These are phyloP conservation scores for Erodium chrysanthum DNA, from an alignment of 441 rosid species.

Conservation along the genomic window DNA sequence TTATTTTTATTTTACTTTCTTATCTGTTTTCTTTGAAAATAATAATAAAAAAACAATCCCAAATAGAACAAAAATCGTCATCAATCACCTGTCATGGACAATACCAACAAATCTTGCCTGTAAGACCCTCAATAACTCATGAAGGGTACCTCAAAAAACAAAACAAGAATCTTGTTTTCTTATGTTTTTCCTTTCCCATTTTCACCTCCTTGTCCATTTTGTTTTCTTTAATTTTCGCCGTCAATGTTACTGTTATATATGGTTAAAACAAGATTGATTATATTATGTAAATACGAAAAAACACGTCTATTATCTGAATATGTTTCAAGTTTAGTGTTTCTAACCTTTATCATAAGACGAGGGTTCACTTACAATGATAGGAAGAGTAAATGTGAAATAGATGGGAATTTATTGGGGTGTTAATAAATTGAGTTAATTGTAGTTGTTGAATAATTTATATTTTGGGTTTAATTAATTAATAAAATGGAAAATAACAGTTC, in stretches of 20 bases:
- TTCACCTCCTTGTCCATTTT: too few species aligned
- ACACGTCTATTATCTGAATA: too few species aligned
- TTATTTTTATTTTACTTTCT: neutral
- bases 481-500: constrained; percentile 25
- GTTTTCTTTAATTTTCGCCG: too few species aligned
- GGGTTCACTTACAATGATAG: too few species aligned
- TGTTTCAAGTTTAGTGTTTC: too few species aligned
- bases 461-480: constrained; percentile 8
- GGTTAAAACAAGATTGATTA: too few species aligned
- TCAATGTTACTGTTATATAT: too few species aligned
- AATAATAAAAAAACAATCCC: neutral
- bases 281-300: too few species aligned
- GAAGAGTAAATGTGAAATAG: neutral
- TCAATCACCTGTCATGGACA: neutral
- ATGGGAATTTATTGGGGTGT: neutral
- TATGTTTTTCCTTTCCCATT: too few species aligned
- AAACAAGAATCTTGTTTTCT: too few species aligned
- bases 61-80: neutral
- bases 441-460: neutral
- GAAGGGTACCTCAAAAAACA: neutral
- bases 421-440: neutral
- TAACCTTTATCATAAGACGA: too few species aligned
- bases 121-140: neutral
- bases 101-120: neutral
- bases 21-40: neutral